phyloP scores from a whole-genome alignment of 441 rosid genomes.

The Pelargonium citronellum region DNA sequence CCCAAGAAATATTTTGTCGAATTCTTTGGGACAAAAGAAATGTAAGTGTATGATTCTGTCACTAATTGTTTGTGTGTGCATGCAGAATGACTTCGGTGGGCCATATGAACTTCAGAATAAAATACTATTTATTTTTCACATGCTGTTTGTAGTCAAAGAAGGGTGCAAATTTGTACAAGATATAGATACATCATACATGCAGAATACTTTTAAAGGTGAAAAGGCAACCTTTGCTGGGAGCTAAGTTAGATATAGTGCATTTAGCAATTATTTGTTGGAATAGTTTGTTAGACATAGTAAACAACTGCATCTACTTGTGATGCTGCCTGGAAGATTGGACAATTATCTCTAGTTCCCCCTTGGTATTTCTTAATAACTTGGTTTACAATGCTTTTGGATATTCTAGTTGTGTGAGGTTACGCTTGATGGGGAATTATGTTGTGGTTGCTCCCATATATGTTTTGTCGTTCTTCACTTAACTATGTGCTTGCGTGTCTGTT shows the following conservation, averaged over 20 bases:
- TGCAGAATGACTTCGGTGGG: slow-evolving; percentile 3
- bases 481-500: neutral
- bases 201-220: no score
- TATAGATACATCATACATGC: neutral
- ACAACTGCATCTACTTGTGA: no score
- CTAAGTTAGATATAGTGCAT: neutral
- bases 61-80: slow-evolving; percentile 11
- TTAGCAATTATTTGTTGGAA: no score
- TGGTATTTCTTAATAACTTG: neutral
- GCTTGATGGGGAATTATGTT: neutral
- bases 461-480: neutral
- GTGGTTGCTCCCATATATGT: neutral
- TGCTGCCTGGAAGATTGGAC: no score
- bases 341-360: no score
- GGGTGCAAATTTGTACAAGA: neutral
- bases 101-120: neutral
- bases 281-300: no score
- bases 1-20: slow-evolving; percentile 86
- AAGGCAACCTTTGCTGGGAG: neutral
- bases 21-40: slow-evolving; percentile 94
- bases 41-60: slow-evolving; percentile 49
- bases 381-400: neutral
- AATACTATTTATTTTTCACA: neutral
- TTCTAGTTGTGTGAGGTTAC: neutral
- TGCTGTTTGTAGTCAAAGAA: neutral